A percentile compares a stretch with the other conserved stretches of the same genome.
phyloP scores from a whole-genome alignment of 495 filamentous ascomycete genomes.

The Lepraria neglecta region DNA sequence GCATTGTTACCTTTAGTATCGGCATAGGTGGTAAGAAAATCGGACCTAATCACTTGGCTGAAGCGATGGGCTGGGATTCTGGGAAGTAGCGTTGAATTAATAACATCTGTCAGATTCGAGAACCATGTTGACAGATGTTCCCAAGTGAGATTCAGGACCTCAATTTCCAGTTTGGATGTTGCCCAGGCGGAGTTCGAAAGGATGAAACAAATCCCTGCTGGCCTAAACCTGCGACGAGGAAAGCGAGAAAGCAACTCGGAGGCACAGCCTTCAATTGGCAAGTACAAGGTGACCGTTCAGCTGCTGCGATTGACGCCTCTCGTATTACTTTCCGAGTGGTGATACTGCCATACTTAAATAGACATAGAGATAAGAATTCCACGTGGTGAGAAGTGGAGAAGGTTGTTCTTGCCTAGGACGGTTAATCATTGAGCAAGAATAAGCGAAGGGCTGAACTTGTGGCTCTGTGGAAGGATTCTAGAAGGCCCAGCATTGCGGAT shows the following conservation, averaged over 20 bases:
- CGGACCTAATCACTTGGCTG: too few species aligned
- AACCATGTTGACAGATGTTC: background rate
- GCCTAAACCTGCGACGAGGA: background rate
- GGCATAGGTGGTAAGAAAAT: too few species aligned
- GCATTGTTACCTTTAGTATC: too few species aligned
- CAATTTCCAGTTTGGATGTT: too few species aligned
- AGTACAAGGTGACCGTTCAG: background rate
- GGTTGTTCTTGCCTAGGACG: conserved; percentile 10
- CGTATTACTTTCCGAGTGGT: background rate
- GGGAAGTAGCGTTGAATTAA: too few species aligned
- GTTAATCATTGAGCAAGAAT: background rate
- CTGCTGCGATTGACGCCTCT: background rate
- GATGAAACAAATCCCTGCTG: background rate
- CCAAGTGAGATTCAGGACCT: background rate
- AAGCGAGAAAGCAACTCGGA: background rate
- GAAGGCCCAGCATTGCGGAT: conserved; percentile 6
- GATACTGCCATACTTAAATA: background rate
- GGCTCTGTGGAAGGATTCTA: conserved; percentile 10
- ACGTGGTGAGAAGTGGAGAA: conserved; percentile 11
- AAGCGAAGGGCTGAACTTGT: conserved; percentile 5
- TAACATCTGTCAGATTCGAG: too few species aligned
- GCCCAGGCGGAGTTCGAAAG: background rate
- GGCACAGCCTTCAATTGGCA: background rate
- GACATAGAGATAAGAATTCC: background rate
- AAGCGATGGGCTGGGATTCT: too few species aligned